A percentile compares a stretch with the other conserved stretches of the same genome.
These are phyloP conservation scores for Fistulifera solaris DNA, from an alignment of 108 stramenopile genomes.

Conservation along the genomic window DNA sequence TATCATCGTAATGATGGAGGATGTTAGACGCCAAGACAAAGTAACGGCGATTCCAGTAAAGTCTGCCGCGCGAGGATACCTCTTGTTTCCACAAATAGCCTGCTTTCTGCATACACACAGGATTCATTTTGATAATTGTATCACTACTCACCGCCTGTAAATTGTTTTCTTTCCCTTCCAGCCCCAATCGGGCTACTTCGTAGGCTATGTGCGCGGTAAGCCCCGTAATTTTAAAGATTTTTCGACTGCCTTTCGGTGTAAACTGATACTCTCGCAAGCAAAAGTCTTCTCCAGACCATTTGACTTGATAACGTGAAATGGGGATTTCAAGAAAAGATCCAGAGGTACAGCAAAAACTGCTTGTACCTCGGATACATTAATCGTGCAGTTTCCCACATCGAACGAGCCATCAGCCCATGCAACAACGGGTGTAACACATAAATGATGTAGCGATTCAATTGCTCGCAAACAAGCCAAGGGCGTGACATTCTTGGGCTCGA, in stretches of 20 bases:
- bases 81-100: too few species aligned
- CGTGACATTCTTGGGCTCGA: slow-evolving; percentile 23
- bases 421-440: slow-evolving; percentile 64
- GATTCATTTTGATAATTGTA: too few species aligned
- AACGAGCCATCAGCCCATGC: slow-evolving; percentile 11
- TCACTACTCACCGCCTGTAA: too few species aligned
- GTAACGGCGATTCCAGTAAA: too few species aligned
- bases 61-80: too few species aligned
- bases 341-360: slow-evolving; percentile 55
- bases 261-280: slow-evolving; percentile 41
- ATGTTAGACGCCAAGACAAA: too few species aligned
- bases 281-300: slow-evolving; percentile 37
- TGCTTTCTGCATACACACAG: too few species aligned
- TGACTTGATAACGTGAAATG: slow-evolving; percentile 6
- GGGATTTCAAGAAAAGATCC: slow-evolving; percentile 23
- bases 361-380: slow-evolving; percentile 53
- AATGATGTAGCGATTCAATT: slow-evolving; percentile 30
- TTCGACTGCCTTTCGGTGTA: slow-evolving; percentile 6
- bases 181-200: slow-evolving; percentile 35
- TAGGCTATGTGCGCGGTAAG: slow-evolving; percentile 57
- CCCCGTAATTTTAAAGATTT: slow-evolving; percentile 46
- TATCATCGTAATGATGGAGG: too few species aligned
- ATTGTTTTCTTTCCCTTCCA: neutral
- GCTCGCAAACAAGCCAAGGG: slow-evolving; percentile 30
- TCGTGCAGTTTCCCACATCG: neutral